Conservation (phyloP, 1,284 basidiomycete species). For the Microbotryomycetes sp. region DNA sequence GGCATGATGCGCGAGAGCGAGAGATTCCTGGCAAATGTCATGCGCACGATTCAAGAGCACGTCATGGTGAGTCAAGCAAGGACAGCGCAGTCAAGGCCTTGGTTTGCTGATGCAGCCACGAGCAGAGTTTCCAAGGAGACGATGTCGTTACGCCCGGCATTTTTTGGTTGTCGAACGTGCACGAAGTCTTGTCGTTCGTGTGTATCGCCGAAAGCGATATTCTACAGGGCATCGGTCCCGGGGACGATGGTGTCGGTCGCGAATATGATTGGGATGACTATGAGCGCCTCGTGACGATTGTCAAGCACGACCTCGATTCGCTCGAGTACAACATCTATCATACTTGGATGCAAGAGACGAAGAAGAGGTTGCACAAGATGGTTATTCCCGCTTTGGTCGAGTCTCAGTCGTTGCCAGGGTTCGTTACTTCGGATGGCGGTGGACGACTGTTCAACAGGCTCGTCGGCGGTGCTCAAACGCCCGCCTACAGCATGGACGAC, state of each 20-base stretch:
- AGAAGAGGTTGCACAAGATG: conserved; percentile 96
- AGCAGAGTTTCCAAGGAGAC: conserved; percentile 68
- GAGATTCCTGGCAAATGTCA: conserved; percentile 95
- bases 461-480: conserved; percentile 64
- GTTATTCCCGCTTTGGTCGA: conserved; percentile 97
- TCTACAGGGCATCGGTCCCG: conserved; percentile 93
- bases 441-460: conserved; percentile 90
- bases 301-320: conserved; percentile 97
- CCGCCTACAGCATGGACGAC: conserved; percentile 98
- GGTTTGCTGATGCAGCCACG: conserved; percentile 11
- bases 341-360: conserved; percentile 98
- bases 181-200: conserved; percentile 98
- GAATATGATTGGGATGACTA: conserved; percentile 97
- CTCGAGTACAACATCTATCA: conserved; percentile 99
- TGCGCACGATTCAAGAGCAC: conserved; percentile 95
- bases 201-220: conserved; percentile 98
- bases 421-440: conserved; percentile 82
- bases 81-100: not conserved
- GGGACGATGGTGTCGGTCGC: conserved; percentile 75
- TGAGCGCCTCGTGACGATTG: conserved; percentile 89
- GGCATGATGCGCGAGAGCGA: conserved; percentile 95
- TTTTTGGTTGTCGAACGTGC: conserved; percentile 99
- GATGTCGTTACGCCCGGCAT: conserved; percentile 94
- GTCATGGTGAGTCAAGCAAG: conserved; percentile 69
- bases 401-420: conserved; percentile 93